Evolutionary conservation across 2,329 filamentous ascomycete species (phyloP), one percentile per base, ranked within the genome.

Genomic region (Beauveria sp.): DNA sequence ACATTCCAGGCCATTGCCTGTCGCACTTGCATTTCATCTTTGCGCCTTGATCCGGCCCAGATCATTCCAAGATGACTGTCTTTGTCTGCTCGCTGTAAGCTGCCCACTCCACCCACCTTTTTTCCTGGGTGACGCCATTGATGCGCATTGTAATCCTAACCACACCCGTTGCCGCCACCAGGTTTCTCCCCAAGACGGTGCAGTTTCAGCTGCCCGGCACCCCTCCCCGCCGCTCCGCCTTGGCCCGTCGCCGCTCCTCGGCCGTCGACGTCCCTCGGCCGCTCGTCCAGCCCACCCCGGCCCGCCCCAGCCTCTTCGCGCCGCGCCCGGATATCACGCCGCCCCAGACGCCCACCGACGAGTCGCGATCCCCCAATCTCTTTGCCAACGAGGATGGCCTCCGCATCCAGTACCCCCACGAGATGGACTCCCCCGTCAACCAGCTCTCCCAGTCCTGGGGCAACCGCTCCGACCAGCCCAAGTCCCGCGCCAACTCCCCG

Each of bases 101-200:
- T 26, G 51, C 41, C 10, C 16, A 22, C 20, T 14, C 53, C n/a
- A 14, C 5, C 43, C 26, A 16, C 47, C 20, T 47, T 22, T 22
- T 34, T 37, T 37, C 34, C 34, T 37, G 5, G 34, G 16, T 55
- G 40, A 14, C 22, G 22, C 47, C 57, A 26, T 48, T 40, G 46
- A 58, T 40, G 44, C 46, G 30, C 44, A 48, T 30, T 20, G 55
- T 14, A 20, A 40, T 26, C 5, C 55, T 58, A 28, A 37, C 34
- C 34, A 51, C 55, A 14, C n/a, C 6, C 9, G 8, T 2, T 30
- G 16, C 22, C 16, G 4, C 12, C 30, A n/a, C 14, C 18, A 96
- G 92, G 61, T 96, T 96, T 72, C 84, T 97, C 41, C 93, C 93
- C 40, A 92, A 96, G 73, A 97, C 93, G 46, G 81, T 96, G 69